These are phyloP conservation scores for Theobroma cacao DNA, from an alignment of 345 rosid species.

Conservation along the genomic window DNA sequence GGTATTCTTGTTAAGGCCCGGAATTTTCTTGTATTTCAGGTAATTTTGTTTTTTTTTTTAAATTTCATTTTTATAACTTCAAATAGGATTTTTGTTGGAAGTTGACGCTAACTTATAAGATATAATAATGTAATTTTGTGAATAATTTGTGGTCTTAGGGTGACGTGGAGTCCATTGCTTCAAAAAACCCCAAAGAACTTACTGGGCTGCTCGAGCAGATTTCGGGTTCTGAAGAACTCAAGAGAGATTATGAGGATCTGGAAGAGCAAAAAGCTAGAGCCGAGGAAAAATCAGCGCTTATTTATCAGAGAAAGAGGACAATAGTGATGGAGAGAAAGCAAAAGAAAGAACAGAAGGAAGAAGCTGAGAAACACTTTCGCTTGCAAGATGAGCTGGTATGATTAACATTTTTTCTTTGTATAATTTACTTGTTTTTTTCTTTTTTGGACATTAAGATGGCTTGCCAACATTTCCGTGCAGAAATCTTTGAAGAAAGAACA, in stretches of 20 bases:
- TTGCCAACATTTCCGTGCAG: conserved; percentile 35
- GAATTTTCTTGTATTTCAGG: conserved; percentile 97
- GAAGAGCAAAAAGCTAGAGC: conserved; percentile 80
- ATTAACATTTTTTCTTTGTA: background rate
- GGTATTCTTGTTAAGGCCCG: conserved; percentile 98
- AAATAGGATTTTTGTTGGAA: background rate
- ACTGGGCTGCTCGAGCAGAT: conserved; percentile 90
- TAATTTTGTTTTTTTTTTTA: conserved; percentile 9
- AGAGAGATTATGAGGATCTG: conserved; percentile 80
- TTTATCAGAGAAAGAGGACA: conserved; percentile 81
- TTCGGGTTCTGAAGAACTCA: conserved; percentile 93
- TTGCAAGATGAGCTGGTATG: conserved; percentile 88
- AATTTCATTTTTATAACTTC: too few relatives aligned
- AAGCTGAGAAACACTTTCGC: conserved; percentile 89
- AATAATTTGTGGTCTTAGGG: conserved; percentile 47
- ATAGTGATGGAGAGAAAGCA: conserved; percentile 84
- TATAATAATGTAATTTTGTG: background rate
- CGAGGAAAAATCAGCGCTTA: conserved; percentile 78
- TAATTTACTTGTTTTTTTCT: background rate
- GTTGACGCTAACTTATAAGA: background rate
- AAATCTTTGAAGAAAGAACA: conserved; percentile 83
- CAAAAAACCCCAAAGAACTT: conserved; percentile 92
- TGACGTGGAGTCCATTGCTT: conserved; percentile 98
- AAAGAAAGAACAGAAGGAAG: conserved; percentile 98
- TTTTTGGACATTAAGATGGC: background rate